Evolutionary conservation across 164 flowering plant genomes (phyloP).

Genomic region (Pachysandra terminalis): DNA sequence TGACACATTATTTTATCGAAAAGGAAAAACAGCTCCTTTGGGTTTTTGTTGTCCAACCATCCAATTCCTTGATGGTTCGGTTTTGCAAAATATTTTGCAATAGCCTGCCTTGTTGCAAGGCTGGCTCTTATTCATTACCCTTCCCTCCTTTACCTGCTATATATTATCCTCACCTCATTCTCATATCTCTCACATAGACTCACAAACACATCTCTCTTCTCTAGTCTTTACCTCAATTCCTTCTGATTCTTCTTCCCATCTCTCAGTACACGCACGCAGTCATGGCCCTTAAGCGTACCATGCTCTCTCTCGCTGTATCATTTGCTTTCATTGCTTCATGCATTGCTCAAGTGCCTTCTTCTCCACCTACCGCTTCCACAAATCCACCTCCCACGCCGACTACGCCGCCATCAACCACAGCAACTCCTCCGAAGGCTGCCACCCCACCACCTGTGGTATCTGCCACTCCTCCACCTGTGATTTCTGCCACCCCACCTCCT

Average conservation of each 20-base stretch:
- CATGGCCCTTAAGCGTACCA: slow-evolving; percentile 32
- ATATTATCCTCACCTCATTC: slow-evolving; percentile 2
- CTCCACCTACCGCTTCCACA: slow-evolving; percentile 10
- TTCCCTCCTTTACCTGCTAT: not conserved
- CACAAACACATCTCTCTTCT: not conserved
- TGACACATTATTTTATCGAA: too few relatives aligned
- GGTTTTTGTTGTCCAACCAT: too few relatives aligned
- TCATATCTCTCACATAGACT: not conserved
- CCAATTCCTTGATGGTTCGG: too few relatives aligned
- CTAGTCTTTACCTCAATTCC: not conserved
- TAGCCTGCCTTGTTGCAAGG: too few relatives aligned
- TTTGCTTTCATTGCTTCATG: slow-evolving; percentile 13
- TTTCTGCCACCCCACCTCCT: slow-evolving; percentile 4
- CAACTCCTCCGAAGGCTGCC: slow-evolving; percentile 10
- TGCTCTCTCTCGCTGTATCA: slow-evolving; percentile 15
- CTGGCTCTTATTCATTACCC: too few relatives aligned
- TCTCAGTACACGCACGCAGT: not conserved
- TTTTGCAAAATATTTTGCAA: too few relatives aligned
- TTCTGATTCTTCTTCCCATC: not conserved
- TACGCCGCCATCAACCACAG: slow-evolving; percentile 1
- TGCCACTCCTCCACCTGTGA: not conserved
- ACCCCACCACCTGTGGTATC: slow-evolving; percentile 4
- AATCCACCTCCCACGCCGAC: not conserved
- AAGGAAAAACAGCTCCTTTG: too few relatives aligned
- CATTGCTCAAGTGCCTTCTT: slow-evolving; percentile 22